Conservation (phyloP, 805 yeast genomes). For the Wickerhamomyces rabaulensis region DNA sequence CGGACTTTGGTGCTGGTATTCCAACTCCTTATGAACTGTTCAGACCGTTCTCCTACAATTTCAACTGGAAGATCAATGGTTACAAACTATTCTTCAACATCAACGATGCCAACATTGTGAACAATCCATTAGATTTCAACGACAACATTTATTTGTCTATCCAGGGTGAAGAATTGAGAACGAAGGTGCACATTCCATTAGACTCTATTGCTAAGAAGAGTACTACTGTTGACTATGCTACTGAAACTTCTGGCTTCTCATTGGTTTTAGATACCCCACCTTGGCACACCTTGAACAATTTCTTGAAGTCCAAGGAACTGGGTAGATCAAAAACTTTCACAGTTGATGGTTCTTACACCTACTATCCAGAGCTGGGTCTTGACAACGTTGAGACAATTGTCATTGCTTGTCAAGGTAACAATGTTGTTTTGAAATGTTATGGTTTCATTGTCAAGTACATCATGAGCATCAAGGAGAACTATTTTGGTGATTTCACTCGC, state of each 20-base stretch:
- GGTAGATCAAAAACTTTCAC: slow-evolving; percentile 64
- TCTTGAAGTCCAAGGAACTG: slow-evolving; percentile 53
- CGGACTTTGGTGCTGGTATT: slow-evolving; percentile 74
- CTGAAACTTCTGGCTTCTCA: slow-evolving; percentile 55
- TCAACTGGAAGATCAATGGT: slow-evolving; percentile 55
- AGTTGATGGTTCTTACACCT: slow-evolving; percentile 62
- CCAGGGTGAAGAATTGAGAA: slow-evolving; percentile 51
- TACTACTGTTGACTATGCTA: slow-evolving; percentile 43
- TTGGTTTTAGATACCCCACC: slow-evolving; percentile 74
- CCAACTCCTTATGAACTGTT: slow-evolving; percentile 70
- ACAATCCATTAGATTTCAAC: slow-evolving; percentile 79
- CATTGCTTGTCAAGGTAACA: slow-evolving; percentile 59
- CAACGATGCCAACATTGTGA: slow-evolving; percentile 83
- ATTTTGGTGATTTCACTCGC: slow-evolving; percentile 81
- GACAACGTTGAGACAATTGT: slow-evolving; percentile 66
- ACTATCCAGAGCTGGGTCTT: slow-evolving; percentile 51
- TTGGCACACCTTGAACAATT: slow-evolving; percentile 84
- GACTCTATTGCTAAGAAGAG: slow-evolving; percentile 46
- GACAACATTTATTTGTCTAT: slow-evolving; percentile 76
- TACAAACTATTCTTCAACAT: slow-evolving; percentile 69
- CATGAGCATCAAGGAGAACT: slow-evolving; percentile 75
- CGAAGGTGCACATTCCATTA: slow-evolving; percentile 53
- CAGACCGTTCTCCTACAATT: slow-evolving; percentile 59
- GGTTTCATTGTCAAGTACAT: slow-evolving; percentile 78
- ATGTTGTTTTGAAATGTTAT: slow-evolving; percentile 64